phyloP scores from a whole-genome alignment of 2,329 filamentous ascomycete genomes.

The Stagonosporopsis rhizophila region DNA sequence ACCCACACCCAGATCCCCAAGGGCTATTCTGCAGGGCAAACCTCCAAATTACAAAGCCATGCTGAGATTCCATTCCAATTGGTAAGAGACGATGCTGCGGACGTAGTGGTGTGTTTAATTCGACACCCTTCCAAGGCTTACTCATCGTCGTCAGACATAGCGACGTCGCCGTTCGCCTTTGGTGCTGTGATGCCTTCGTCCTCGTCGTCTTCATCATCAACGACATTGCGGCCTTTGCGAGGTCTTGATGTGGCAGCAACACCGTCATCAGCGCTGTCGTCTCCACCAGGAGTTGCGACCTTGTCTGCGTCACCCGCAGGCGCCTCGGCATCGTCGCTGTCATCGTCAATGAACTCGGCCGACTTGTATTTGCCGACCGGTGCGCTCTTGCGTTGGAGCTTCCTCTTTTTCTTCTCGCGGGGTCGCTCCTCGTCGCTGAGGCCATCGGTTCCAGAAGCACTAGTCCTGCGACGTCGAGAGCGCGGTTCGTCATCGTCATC shows the following conservation, averaged over 20 bases:
- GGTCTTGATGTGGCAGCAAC: constrained; percentile 32
- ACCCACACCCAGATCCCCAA: background rate
- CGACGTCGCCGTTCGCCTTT: constrained; percentile 31
- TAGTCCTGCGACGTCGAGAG: constrained; percentile 47
- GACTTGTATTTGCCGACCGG: constrained; percentile 78
- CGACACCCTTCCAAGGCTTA: background rate
- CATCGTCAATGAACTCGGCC: constrained; percentile 79
- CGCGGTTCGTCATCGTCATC: constrained; percentile 49
- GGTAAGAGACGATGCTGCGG: background rate
- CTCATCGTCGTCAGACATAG: constrained; percentile 44
- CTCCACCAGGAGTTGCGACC: constrained; percentile 6
- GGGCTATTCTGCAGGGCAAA: background rate
- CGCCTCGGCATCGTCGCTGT: constrained; percentile 37
- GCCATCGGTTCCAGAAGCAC: constrained; percentile 49
- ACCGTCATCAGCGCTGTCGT: constrained; percentile 36
- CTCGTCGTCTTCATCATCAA: constrained; percentile 47
- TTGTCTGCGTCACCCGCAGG: constrained; percentile 29
- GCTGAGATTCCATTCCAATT: background rate
- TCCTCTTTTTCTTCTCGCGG: constrained; percentile 68
- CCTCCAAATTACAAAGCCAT: background rate
- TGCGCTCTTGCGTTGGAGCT: constrained; percentile 62
- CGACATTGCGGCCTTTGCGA: constrained; percentile 42
- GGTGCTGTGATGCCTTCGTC: constrained; percentile 33
- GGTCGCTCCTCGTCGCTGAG: constrained; percentile 65
- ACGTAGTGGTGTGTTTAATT: background rate